Evolutionary conservation across 345 rosid species (phyloP), one percentile per base, ranked within the genome.

Genomic region (Boechera divaricarpa): DNA sequence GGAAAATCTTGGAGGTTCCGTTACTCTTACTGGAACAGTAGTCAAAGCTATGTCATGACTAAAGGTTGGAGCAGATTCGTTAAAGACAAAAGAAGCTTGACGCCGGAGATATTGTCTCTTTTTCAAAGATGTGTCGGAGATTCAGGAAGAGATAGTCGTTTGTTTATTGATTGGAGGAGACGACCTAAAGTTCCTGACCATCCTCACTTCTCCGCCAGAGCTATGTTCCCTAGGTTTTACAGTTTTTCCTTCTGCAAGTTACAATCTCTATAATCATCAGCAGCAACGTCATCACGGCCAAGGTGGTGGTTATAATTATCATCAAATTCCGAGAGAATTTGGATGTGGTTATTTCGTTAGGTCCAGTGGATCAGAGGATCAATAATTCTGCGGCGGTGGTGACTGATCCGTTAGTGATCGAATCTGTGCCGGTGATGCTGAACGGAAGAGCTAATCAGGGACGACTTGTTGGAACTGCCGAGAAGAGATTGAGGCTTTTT

Each of bases 41-140:
- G 97, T 82, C 98, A 94, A 83, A 91, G 98, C 87, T 94, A 91
- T 65, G 97, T 91, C 29, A 94, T 94, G 96, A 94, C 97, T 5
- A 94, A 91, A 80, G 98, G 97, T 3, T 91, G 98, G 97, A 94
- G 96, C 82, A 88, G 94, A 33, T 94, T 94, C 73, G 98, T 94
- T 26, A 91, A 94, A 89, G 98, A 94, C 57, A 94, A 94, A 70
- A n/a, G n/a, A 91, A 89, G 78, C 96, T 94, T 1, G 92, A 92
- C 28, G 96, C 98, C 5, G 98, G 98, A 2, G 98, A 94, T 76
- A 78, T 83, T 56, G 98, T 94, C 63, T 94, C 98, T 29, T 94
- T 94, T 94, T 54, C 90, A 90, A 51, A 77, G 98, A 58, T 94
- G 94, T 11, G 79, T 79, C 1, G 90, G 94, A 31, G 96, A 89